phyloP scores from a whole-genome alignment of 2,329 filamentous ascomycete species.

The Ampelomyces quisqualis region DNA sequence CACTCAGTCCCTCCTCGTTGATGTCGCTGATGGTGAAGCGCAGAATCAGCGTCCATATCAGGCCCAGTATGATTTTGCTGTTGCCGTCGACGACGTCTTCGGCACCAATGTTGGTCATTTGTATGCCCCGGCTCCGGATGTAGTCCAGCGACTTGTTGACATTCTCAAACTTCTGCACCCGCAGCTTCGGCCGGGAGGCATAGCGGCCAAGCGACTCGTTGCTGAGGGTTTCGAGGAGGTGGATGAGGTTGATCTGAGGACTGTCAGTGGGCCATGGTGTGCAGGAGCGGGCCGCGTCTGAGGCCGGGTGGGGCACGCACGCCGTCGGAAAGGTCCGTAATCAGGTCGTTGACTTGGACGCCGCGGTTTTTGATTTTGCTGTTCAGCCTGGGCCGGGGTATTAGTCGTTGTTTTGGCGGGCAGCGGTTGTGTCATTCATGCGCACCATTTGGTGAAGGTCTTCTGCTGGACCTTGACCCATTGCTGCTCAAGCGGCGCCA shows the following conservation, averaged over 20 bases:
- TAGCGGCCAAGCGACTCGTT: conserved; percentile 94
- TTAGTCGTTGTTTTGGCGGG: no score
- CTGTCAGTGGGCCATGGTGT: conserved; percentile 11
- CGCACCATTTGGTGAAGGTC: conserved; percentile 96
- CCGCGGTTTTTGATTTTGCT: conserved; percentile 82
- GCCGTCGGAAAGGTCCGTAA: conserved; percentile 87
- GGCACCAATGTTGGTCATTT: conserved; percentile 97
- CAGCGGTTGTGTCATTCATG: no score
- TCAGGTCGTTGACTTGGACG: conserved; percentile 81
- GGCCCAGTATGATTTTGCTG: conserved; percentile 90
- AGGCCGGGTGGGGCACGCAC: conserved; percentile 57
- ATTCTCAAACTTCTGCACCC: conserved; percentile 97
- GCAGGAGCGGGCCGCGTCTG: conserved; percentile 7
- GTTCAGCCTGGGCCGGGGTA: conserved; percentile 70
- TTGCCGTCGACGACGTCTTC: conserved; percentile 99
- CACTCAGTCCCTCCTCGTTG: conserved; percentile 95
- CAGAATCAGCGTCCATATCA: conserved; percentile 98
- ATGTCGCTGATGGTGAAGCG: conserved; percentile 99
- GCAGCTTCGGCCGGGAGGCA: conserved; percentile 91
- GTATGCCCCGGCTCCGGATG: conserved; percentile 85
- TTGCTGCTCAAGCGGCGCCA: conserved; percentile 59
- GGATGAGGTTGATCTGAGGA: conserved; percentile 82
- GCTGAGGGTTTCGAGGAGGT: conserved; percentile 94
- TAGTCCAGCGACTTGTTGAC: conserved; percentile 94
- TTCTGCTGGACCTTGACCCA: conserved; percentile 87